These are phyloP conservation scores for Amanita rubescens DNA, from an alignment of 768 basidiomycete species.

Conservation along the genomic window DNA sequence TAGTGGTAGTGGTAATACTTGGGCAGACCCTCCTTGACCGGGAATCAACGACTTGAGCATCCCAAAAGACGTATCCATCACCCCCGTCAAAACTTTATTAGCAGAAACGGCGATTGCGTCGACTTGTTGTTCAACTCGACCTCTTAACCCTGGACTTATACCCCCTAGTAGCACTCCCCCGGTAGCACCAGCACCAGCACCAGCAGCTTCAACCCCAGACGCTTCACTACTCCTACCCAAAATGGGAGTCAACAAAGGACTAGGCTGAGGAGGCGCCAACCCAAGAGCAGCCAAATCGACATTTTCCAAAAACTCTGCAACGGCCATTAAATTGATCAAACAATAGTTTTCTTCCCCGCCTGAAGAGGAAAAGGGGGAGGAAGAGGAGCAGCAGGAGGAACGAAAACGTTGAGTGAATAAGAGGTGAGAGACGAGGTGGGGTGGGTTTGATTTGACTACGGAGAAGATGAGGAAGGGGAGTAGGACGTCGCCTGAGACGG, in stretches of 20 bases:
- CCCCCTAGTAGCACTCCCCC: too few species aligned
- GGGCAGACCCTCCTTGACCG: constrained; percentile 8
- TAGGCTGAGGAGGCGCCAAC: too few species aligned
- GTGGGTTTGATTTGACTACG: constrained; percentile 89
- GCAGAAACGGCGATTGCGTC: constrained; percentile 79
- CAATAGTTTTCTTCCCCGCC: constrained; percentile 94
- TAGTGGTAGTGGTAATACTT: neutral
- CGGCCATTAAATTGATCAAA: constrained; percentile 89
- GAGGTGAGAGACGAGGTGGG: constrained; percentile 67
- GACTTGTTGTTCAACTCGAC: constrained; percentile 71
- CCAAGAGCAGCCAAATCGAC: constrained; percentile 73
- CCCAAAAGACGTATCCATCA: constrained; percentile 87
- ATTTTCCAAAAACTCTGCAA: constrained; percentile 92
- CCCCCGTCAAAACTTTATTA: constrained; percentile 75
- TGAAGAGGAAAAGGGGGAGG: too few species aligned
- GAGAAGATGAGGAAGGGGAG: constrained; percentile 91
- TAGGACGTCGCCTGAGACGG: constrained; percentile 81
- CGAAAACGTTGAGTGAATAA: constrained; percentile 56
- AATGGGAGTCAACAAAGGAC: constrained; percentile 79
- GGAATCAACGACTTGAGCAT: constrained; percentile 77
- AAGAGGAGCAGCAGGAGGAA: too few species aligned
- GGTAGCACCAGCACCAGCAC: neutral
- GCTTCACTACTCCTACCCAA: constrained; percentile 56
- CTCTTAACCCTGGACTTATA: too few species aligned
- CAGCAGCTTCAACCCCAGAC: constrained; percentile 17